These are phyloP conservation scores for Kodamaea plutei DNA, from an alignment of 1,139 yeast species.

Conservation along the genomic window DNA sequence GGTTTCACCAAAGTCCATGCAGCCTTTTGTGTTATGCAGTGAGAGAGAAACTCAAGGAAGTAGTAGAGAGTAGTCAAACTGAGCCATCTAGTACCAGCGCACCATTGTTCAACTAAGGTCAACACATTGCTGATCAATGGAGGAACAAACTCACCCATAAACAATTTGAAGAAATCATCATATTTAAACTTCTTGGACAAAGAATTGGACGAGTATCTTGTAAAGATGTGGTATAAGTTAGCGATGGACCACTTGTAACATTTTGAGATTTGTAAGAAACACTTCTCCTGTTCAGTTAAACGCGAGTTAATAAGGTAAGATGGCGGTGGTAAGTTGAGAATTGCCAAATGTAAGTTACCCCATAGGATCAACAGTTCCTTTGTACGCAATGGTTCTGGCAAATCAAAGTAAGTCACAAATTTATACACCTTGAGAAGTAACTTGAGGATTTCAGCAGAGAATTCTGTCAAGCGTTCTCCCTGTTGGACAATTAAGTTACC, in stretches of 20 bases:
- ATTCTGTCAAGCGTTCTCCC: constrained; percentile 31
- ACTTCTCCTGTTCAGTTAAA: constrained; percentile 32
- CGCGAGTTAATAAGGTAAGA: constrained; percentile 23
- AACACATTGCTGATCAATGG: constrained; percentile 64
- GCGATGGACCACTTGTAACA: constrained; percentile 91
- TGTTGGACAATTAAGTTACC: constrained; percentile 56
- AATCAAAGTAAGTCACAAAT: constrained; percentile 73
- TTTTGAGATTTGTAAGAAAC: constrained; percentile 46
- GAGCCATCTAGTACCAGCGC: constrained; percentile 62
- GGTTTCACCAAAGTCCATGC: constrained; percentile 74
- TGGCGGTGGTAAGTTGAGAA: constrained; percentile 62
- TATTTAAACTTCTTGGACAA: constrained; percentile 51
- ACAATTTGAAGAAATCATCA: constrained; percentile 45
- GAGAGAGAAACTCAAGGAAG: constrained; percentile 66
- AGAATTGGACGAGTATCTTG: constrained; percentile 59
- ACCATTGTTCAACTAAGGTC: constrained; percentile 70
- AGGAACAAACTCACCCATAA: constrained; percentile 60
- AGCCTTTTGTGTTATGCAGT: constrained; percentile 59
- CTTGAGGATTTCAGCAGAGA: constrained; percentile 70
- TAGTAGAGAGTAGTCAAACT: constrained; percentile 63
- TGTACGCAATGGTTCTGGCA: constrained; percentile 67
- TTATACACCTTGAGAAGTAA: constrained; percentile 76
- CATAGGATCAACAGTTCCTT: constrained; percentile 59
- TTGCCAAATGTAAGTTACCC: constrained; percentile 73
- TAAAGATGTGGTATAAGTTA: constrained; percentile 69